Conservation (phyloP, 1,139 yeast genomes). For the Yamadazyma mexicana region DNA sequence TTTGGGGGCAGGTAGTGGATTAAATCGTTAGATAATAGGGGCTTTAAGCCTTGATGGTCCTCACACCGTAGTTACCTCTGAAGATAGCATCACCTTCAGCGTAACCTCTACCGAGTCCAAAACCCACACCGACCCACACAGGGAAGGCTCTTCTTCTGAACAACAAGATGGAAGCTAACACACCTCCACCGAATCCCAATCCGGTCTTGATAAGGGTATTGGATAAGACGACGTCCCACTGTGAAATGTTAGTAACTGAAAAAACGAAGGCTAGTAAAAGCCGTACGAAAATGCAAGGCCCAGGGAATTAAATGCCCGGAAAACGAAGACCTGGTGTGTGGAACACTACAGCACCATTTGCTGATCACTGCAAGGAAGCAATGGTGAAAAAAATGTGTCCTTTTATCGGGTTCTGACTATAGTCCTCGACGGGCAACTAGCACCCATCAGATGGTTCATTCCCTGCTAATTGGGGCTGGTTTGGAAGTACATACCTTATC, state of each 20-base stretch:
- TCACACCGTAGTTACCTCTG: slow-evolving; percentile 74
- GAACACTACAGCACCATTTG: too few relatives aligned
- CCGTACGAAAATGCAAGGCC: too few relatives aligned
- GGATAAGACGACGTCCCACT: slow-evolving; percentile 94
- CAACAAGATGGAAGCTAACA: slow-evolving; percentile 83
- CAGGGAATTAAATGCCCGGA: too few relatives aligned
- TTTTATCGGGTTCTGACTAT: too few relatives aligned
- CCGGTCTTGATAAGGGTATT: slow-evolving; percentile 94
- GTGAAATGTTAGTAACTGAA: slow-evolving; percentile 20
- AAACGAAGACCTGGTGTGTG: too few relatives aligned
- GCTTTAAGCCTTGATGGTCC: slow-evolving; percentile 62
- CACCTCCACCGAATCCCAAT: slow-evolving; percentile 97
- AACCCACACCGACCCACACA: slow-evolving; percentile 94
- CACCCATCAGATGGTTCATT: too few relatives aligned
- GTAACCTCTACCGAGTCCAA: slow-evolving; percentile 96
- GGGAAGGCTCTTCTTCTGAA: slow-evolving; percentile 96
- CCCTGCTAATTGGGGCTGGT: too few relatives aligned
- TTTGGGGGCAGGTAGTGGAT: neutral
- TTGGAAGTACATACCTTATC: slow-evolving; percentile 51
- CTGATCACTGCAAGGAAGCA: too few relatives aligned
- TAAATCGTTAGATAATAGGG: neutral
- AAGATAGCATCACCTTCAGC: slow-evolving; percentile 97
- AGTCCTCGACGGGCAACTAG: too few relatives aligned
- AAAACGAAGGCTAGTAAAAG: neutral
- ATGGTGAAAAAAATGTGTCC: too few relatives aligned